Evolutionary conservation across 2,329 filamentous ascomycete species (phyloP).

Genomic region (Cadophora luteo-olivacea): DNA sequence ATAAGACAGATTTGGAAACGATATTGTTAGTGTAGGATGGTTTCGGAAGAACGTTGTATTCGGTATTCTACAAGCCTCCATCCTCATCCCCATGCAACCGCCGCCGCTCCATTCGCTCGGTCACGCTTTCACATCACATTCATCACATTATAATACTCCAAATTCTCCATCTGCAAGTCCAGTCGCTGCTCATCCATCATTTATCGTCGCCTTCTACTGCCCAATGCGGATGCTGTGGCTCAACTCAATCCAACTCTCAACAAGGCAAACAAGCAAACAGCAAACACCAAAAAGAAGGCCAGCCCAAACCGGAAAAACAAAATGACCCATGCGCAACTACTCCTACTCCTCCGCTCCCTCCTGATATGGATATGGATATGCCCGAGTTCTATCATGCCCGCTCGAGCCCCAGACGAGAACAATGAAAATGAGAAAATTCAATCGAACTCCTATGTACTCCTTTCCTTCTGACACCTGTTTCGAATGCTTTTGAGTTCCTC

Average conservation of each 20-base stretch:
- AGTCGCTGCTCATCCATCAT: not conserved
- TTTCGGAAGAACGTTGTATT: conserved; percentile 5
- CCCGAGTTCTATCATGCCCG: conserved; percentile 9
- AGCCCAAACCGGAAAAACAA: not conserved
- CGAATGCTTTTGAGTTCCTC: conserved; percentile 13
- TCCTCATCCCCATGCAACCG: not conserved
- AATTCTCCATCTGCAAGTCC: not conserved
- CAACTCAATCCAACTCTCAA: not conserved
- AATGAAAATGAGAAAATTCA: not conserved
- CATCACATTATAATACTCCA: conserved; percentile 2
- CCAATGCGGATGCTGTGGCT: not conserved
- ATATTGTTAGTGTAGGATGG: not conserved
- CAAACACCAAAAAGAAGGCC: not conserved
- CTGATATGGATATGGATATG: not conserved
- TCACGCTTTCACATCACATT: not conserved
- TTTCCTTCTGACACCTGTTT: conserved; percentile 15
- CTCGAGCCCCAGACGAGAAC: not conserved
- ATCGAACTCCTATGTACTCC: conserved; percentile 15
- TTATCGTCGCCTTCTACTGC: not conserved
- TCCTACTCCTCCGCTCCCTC: conserved; percentile 5
- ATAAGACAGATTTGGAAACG: not conserved
- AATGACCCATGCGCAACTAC: not conserved
- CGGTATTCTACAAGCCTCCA: conserved; percentile 3
- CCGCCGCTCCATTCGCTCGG: not conserved
- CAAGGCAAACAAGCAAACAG: not conserved